phyloP scores from a whole-genome alignment of 2,329 filamentous ascomycete species.

The Trichoderma afroharzianum region DNA sequence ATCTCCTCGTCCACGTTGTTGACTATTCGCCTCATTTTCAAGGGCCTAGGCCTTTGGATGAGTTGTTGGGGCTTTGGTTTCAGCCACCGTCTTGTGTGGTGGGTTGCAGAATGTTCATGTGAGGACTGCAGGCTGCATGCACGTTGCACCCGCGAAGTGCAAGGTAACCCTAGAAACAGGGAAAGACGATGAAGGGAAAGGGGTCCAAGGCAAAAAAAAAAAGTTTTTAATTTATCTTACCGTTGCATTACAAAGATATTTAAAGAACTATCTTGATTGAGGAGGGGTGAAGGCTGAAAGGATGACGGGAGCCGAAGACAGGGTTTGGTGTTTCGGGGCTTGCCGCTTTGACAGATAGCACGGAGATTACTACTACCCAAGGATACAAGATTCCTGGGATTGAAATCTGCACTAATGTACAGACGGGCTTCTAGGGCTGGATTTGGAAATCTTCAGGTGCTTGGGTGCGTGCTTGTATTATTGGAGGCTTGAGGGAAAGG shows the following conservation, averaged over 20 bases:
- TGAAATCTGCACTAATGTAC: background rate
- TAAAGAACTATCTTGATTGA: background rate
- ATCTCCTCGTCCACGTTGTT: background rate
- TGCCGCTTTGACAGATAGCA: background rate
- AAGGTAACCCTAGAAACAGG: background rate
- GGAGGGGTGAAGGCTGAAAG: background rate
- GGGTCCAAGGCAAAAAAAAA: background rate
- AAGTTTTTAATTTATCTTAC: background rate
- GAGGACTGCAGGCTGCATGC: background rate
- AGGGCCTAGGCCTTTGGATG: background rate
- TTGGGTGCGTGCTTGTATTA: background rate
- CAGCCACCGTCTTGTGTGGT: background rate
- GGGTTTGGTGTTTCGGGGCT: background rate
- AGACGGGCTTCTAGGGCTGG: background rate
- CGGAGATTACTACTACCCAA: background rate
- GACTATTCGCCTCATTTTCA: background rate
- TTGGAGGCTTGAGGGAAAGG: background rate
- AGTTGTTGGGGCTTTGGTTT: background rate
- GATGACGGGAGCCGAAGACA: background rate
- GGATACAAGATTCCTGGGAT: background rate
- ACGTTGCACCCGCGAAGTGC: background rate
- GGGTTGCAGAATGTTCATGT: background rate
- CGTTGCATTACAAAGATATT: background rate
- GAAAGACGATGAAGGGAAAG: background rate
- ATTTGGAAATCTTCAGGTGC: background rate